phyloP scores from a whole-genome alignment of 2,329 filamentous ascomycete genomes.

The Phialophora verrucosa region DNA sequence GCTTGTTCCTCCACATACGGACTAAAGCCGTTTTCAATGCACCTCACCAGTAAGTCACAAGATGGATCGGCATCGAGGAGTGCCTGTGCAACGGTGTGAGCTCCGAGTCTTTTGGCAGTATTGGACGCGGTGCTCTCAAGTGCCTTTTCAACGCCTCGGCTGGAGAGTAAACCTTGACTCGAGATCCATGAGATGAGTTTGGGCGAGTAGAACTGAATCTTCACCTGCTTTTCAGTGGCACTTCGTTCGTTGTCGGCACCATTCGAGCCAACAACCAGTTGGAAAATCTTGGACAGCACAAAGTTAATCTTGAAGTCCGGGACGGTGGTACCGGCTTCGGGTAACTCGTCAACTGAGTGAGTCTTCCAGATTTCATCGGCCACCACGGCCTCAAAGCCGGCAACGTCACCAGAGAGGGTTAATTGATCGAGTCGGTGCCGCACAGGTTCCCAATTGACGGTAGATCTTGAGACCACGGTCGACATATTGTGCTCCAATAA shows the following conservation, averaged over 20 bases:
- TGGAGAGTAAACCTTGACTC: conserved; percentile 46
- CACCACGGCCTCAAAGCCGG: conserved; percentile 33
- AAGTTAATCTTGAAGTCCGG: conserved; percentile 31
- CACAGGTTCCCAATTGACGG: conserved; percentile 19
- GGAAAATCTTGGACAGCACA: conserved; percentile 38
- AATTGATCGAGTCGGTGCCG: conserved; percentile 44
- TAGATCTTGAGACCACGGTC: conserved; percentile 33
- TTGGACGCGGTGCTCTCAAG: conserved; percentile 44
- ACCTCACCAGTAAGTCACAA: conserved; percentile 46
- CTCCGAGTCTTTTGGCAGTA: conserved; percentile 36
- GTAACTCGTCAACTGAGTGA: conserved; percentile 23
- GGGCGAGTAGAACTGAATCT: conserved; percentile 42
- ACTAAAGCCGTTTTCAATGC: conserved; percentile 46
- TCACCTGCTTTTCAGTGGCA: conserved; percentile 39
- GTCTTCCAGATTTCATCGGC: conserved; percentile 18
- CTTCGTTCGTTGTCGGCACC: conserved; percentile 36
- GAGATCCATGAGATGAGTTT: conserved; percentile 51
- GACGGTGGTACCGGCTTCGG: conserved; percentile 10
- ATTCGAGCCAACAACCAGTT: conserved; percentile 13
- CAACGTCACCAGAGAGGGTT: conserved; percentile 28
- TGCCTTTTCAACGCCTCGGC: conserved; percentile 49
- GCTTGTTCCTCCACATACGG: conserved; percentile 49
- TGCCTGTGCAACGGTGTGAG: conserved; percentile 44
- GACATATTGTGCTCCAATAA: conserved; percentile 33
- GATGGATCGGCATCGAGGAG: conserved; percentile 49